Percentiles rank a stretch among this genome's conserved stretches.
These are phyloP conservation scores for Claviceps fusiformis DNA, from an alignment of 2,329 filamentous ascomycete species.

Conservation along the genomic window DNA sequence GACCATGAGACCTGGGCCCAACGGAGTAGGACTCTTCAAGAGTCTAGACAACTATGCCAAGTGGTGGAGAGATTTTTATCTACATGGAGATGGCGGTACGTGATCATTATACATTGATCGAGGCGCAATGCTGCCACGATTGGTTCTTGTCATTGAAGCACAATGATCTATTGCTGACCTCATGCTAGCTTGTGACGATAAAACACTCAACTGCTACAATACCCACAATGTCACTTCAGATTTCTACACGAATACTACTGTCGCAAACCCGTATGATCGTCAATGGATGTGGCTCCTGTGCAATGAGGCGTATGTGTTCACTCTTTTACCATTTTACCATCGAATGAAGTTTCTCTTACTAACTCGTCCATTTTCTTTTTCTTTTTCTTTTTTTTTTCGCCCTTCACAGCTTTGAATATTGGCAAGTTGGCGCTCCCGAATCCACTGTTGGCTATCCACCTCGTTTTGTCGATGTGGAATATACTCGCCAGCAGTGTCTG, in stretches of 20 bases:
- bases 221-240: conserved; percentile 11
- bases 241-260: conserved; percentile 32
- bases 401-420: conserved; percentile 12
- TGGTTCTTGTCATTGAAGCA: background rate
- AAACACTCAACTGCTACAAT: conserved; percentile 5
- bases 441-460: conserved; percentile 34
- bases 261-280: conserved; percentile 10
- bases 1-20: conserved; percentile 7
- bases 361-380: background rate
- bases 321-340: background rate
- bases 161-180: background rate
- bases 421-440: conserved; percentile 5
- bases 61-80: conserved; percentile 32
- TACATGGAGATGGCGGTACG: conserved; percentile 31
- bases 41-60: conserved; percentile 39
- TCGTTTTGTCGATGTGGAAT: conserved; percentile 32
- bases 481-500: conserved; percentile 41
- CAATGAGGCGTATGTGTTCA: conserved; percentile 40
- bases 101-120: conserved; percentile 1
- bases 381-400: background rate
- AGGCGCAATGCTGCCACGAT: no score
- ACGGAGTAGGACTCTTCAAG: conserved; percentile 39
- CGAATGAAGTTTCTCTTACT: background rate
- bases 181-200: background rate
- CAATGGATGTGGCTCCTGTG: conserved; percentile 50